Base-by-base conservation (phyloP, 2,329 filamentous ascomycete genomes). In the Tolypocladium cylindrosporum region DNA sequence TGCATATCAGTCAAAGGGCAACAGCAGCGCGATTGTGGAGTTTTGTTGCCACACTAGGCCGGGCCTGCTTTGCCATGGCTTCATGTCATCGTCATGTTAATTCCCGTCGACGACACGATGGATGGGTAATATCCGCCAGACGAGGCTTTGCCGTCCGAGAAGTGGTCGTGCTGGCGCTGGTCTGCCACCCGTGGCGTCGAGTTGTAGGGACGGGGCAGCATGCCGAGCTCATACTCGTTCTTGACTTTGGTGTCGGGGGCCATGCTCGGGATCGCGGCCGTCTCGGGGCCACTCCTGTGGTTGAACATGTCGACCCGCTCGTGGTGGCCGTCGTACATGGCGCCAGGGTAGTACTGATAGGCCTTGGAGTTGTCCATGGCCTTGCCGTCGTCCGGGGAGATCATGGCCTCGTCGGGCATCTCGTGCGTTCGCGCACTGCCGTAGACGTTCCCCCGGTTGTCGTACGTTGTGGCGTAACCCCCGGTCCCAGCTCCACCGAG, bases 71-170 rank as follows among this genome's bases (percentile, higher is more conserved):
- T 16, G 8, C 40, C 37, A 53, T 27, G 40, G 10, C 34, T n/a
- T 64, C 58, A 70, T 59, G 65, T 63, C 65, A 72, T 69, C 53
- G 72, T 73, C 67, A 79, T 74, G 62, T 75, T 75, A 67, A 78
- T 75, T 36, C 77, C 75, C 0, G 79, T 75, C 31, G 78, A 77
- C 8, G 77, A 71, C 37, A 79, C 67, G 62, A 77, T 69, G 7
- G 75, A 77, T 2, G 81, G 81, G 60, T 83, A 84, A 61, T 80
- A 82, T 16, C 80, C 80, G 27, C 69, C 70, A 6, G 80, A 81
- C 50, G 70, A 76, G 11, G 76, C 50, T 63, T 82, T 84, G 58
- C 78, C 78, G 56, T 84, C 80, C 4, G 31, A 36, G 61, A 80
- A 84, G 11, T 78, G 75, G 19, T 76, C 76, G 60, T 79, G 65